Conservation (phyloP, 2,329 filamentous ascomycete genomes). For the Cercospora sojina region DNA sequence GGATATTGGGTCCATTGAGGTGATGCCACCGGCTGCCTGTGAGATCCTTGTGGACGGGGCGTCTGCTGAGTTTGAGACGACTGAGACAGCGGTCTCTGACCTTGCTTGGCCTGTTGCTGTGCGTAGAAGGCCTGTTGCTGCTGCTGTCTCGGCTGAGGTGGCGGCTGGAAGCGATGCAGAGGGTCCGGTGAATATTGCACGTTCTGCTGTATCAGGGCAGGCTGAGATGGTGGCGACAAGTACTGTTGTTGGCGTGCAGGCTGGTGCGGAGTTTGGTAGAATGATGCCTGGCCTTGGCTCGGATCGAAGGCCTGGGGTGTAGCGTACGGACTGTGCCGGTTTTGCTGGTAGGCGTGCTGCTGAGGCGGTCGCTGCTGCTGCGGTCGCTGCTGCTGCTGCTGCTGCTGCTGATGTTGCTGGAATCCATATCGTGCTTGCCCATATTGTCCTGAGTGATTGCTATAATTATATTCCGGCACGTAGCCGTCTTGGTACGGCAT, state of each 20-base stretch:
- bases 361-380: slow-evolving; percentile 12
- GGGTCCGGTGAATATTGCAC: slow-evolving; percentile 24
- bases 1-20: slow-evolving; percentile 11
- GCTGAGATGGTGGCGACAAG: slow-evolving; percentile 19
- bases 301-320: slow-evolving; percentile 23
- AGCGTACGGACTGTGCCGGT: slow-evolving; percentile 15
- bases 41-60: slow-evolving; percentile 6
- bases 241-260: slow-evolving; percentile 14
- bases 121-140: slow-evolving; percentile 13
- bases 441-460: slow-evolving; percentile 5
- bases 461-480: slow-evolving; percentile 15
- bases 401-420: slow-evolving; percentile 5
- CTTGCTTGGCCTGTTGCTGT: slow-evolving; percentile 17
- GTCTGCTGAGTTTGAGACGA: slow-evolving; percentile 7
- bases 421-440: slow-evolving; percentile 13
- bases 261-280: slow-evolving; percentile 21
- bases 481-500: slow-evolving; percentile 26
- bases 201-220: slow-evolving; percentile 12
- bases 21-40: slow-evolving; percentile 5
- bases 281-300: slow-evolving; percentile 19
- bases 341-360: slow-evolving; percentile 7
- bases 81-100: neutral
- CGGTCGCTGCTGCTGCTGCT: slow-evolving; percentile 7
- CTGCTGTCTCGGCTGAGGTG: slow-evolving; percentile 15
- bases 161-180: slow-evolving; percentile 22